phyloP scores from a whole-genome alignment of 768 basidiomycete genomes.

The Phlegmacium glaucopus region DNA sequence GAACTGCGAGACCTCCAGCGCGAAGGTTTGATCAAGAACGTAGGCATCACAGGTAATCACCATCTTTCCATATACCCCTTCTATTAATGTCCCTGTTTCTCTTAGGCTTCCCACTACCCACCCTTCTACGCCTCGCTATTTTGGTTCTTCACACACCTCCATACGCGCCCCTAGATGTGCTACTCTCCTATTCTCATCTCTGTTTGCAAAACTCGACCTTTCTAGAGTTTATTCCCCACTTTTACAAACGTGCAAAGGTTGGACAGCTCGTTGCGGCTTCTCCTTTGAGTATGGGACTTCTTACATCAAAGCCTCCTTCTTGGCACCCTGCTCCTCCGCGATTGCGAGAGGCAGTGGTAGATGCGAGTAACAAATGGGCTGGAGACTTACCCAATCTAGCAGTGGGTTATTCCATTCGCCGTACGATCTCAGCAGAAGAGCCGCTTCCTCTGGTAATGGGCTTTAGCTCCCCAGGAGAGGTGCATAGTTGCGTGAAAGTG shows the following conservation, averaged over 20 bases:
- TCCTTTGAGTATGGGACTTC: constrained; percentile 81
- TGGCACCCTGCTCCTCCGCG: constrained; percentile 78
- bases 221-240: constrained; percentile 49
- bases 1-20: constrained; percentile 67
- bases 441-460: constrained; percentile 69
- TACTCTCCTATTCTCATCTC: constrained; percentile 82
- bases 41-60: constrained; percentile 74
- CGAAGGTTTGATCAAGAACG: constrained; percentile 66
- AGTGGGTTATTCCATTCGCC: constrained; percentile 64
- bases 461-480: constrained; percentile 65
- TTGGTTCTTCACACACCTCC: constrained; percentile 66
- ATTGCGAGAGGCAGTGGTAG: constrained; percentile 40
- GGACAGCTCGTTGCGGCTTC: constrained; percentile 73
- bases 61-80: not conserved
- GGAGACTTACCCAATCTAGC: constrained; percentile 62
- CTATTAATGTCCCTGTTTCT: constrained; percentile 1
- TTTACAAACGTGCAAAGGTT: constrained; percentile 62
- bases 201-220: constrained; percentile 70
- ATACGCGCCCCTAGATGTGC: constrained; percentile 68
- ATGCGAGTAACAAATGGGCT: constrained; percentile 38
- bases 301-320: constrained; percentile 49
- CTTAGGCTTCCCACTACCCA: constrained; percentile 77
- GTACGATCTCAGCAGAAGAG: constrained; percentile 34
- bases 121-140: constrained; percentile 78
- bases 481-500: constrained; percentile 66